Percentiles rank a stretch among this genome's conserved stretches.
Evolutionary conservation across 1,284 basidiomycete genomes (phyloP).

Genomic region (Cutaneotrichosporon mucoides): DNA sequence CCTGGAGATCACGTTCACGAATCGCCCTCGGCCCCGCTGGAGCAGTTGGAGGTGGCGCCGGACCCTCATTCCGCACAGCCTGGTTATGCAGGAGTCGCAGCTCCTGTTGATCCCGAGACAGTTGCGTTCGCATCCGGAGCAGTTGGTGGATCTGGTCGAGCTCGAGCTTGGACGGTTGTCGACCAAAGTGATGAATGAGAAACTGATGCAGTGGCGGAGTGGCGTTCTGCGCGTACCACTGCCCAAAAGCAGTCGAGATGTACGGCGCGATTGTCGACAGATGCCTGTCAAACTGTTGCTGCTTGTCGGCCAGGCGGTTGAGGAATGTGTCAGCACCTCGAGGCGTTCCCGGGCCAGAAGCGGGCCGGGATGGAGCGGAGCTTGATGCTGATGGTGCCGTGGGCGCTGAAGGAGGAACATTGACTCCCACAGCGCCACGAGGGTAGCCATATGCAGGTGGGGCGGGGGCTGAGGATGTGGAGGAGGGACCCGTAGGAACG

Average conservation of each 20-base stretch:
- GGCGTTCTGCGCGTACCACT: conserved; percentile 33
- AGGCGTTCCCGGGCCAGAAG: neutral
- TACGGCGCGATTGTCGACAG: conserved; percentile 33
- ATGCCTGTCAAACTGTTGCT: conserved; percentile 24
- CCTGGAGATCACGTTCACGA: neutral
- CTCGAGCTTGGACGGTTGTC: conserved; percentile 28
- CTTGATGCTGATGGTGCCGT: neutral
- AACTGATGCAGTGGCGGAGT: conserved; percentile 29
- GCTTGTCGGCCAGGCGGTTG: conserved; percentile 23
- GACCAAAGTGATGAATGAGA: conserved; percentile 37
- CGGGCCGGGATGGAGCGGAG: neutral
- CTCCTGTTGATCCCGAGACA: conserved; percentile 26
- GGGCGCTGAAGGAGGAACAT: neutral
- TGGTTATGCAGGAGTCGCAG: conserved; percentile 17
- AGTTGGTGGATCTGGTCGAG: conserved; percentile 33
- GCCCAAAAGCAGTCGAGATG: conserved; percentile 35
- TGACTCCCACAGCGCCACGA: too few species aligned
- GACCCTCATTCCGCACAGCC: conserved; percentile 4
- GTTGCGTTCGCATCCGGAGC: conserved; percentile 19
- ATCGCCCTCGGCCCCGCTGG: conserved; percentile 2
- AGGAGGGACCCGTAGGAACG: neutral
- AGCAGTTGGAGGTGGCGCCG: neutral
- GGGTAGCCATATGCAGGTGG: neutral
- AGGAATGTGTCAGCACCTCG: conserved; percentile 12
- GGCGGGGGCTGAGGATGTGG: neutral